A percentile compares a stretch with the other conserved stretches of the same genome.
Evolutionary conservation across 2,329 filamentous ascomycete species (phyloP).

Genomic region (Stemphylium beticola): DNA sequence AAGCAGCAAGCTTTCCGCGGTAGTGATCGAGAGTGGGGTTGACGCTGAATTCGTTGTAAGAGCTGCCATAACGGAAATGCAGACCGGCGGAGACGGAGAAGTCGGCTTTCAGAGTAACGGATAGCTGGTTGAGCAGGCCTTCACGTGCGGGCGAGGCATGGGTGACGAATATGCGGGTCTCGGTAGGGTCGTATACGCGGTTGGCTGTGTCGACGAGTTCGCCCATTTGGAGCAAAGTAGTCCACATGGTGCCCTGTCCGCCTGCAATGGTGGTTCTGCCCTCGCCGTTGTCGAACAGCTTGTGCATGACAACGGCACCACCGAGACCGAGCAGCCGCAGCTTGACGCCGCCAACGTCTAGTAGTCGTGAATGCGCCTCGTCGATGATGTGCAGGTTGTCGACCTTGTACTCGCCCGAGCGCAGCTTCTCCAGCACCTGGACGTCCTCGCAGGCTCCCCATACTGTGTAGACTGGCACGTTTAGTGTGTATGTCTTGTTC

Average conservation of each 20-base stretch:
- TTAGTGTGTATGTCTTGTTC: conserved; percentile 85
- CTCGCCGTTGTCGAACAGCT: conserved; percentile 98
- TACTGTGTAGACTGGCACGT: conserved; percentile 97
- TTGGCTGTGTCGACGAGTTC: conserved; percentile 97
- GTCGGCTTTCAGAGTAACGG: conserved; percentile 95
- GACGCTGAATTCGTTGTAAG: conserved; percentile 99
- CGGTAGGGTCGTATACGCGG: conserved; percentile 96
- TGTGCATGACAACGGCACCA: conserved; percentile 98
- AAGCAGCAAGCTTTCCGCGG: conserved; percentile 95
- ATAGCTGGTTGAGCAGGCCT: conserved; percentile 95
- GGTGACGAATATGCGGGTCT: conserved; percentile 95
- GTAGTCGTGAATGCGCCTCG: conserved; percentile 91
- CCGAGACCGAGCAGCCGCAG: conserved; percentile 90
- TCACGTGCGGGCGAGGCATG: conserved; percentile 96
- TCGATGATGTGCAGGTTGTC: conserved; percentile 98
- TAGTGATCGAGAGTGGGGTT: conserved; percentile 98
- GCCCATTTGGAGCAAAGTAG: conserved; percentile 95
- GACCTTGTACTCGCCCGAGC: conserved; percentile 97
- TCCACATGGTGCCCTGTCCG: conserved; percentile 99
- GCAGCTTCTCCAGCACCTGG: conserved; percentile 93
- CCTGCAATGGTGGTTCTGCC: conserved; percentile 97
- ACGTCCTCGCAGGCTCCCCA: conserved; percentile 99
- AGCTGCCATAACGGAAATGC: conserved; percentile 98
- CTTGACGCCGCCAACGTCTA: conserved; percentile 95
- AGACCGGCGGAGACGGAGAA: conserved; percentile 97